These are phyloP conservation scores for Saksenaea oblongispora DNA, from an alignment of 371 early-diverging fungal species.

Conservation along the genomic window DNA sequence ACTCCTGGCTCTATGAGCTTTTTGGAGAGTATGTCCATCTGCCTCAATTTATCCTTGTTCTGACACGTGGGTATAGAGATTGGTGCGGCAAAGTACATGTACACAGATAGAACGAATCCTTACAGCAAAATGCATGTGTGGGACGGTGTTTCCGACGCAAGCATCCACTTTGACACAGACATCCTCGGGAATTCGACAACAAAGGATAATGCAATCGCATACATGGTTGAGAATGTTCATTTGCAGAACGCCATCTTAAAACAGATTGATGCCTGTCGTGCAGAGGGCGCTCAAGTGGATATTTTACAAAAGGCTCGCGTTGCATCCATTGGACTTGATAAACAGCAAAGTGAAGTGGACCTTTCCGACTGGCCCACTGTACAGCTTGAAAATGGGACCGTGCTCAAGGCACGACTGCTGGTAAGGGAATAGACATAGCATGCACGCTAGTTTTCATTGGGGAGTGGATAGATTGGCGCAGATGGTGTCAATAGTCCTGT, in stretches of 20 bases:
- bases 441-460: neutral
- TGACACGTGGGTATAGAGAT: constrained; percentile 35
- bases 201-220: constrained; percentile 41
- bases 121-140: constrained; percentile 73
- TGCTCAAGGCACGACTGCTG: constrained; percentile 58
- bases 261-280: constrained; percentile 40
- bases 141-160: constrained; percentile 74
- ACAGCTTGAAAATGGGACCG: constrained; percentile 55
- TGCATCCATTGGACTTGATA: constrained; percentile 32
- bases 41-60: neutral
- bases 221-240: constrained; percentile 58
- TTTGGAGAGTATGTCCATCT: constrained; percentile 37
- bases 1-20: constrained; percentile 62
- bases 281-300: constrained; percentile 43
- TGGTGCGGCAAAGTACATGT: constrained; percentile 66
- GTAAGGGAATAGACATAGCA: constrained; percentile 16
- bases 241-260: constrained; percentile 51
- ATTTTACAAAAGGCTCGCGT: constrained; percentile 63
- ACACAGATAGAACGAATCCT: constrained; percentile 49
- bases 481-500: constrained; percentile 92
- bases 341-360: constrained; percentile 27
- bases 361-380: constrained; percentile 68
- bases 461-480: constrained; percentile 72
- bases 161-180: constrained; percentile 62
- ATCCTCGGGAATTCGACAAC: constrained; percentile 14